Conservation (phyloP, 2,329 filamentous ascomycete genomes). For the Talaromyces sp. region DNA sequence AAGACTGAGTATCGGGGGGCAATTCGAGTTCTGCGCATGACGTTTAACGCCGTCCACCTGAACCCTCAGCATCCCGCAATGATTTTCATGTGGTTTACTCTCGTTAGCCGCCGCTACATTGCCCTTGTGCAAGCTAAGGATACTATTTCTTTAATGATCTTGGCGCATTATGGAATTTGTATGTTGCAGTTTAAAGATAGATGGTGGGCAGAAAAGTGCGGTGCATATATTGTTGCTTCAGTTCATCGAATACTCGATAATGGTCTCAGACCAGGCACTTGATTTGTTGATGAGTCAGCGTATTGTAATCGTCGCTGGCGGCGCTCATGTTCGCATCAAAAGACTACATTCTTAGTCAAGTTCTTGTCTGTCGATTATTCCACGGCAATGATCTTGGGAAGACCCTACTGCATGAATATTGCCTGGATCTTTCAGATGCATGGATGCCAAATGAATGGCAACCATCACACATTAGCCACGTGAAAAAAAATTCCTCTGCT, state of each 20-base stretch:
- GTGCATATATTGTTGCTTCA: slow-evolving; percentile 6
- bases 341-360: not conserved
- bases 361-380: not conserved
- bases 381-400: not conserved
- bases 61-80: slow-evolving; percentile 15
- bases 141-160: slow-evolving; percentile 11
- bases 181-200: slow-evolving; percentile 4
- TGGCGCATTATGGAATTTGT: slow-evolving; percentile 17
- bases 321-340: not conserved
- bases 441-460: not conserved
- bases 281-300: too few relatives aligned
- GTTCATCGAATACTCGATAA: slow-evolving; percentile 5
- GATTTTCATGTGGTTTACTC: slow-evolving; percentile 16
- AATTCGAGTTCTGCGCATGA: slow-evolving; percentile 5
- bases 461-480: not conserved
- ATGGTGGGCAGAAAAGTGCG: slow-evolving; percentile 12
- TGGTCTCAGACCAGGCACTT: not conserved
- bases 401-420: not conserved
- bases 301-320: not conserved
- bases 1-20: slow-evolving; percentile 11
- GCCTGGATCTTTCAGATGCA: not conserved
- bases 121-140: slow-evolving; percentile 8
- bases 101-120: slow-evolving; percentile 2
- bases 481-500: too few relatives aligned
- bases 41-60: not conserved